Conservation (phyloP, 371 early-diverging fungal genomes). For the Coemansia sp. region DNA sequence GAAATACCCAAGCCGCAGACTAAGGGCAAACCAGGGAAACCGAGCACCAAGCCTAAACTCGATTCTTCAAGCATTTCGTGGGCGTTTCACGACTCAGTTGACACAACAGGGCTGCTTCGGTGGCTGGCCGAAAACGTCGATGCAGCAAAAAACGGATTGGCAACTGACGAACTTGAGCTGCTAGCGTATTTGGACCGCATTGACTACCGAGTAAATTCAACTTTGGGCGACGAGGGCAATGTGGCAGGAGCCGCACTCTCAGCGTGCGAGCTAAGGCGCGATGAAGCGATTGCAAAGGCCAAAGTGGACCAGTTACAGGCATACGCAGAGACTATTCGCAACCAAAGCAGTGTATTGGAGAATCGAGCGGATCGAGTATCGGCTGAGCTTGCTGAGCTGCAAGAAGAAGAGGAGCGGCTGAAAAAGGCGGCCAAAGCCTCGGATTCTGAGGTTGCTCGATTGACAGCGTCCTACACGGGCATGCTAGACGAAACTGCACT, state of each 20-base stretch:
- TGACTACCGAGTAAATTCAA: conserved; percentile 1
- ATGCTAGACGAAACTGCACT: conserved; percentile 25
- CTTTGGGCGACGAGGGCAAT: not conserved
- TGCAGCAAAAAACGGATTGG: conserved; percentile 27
- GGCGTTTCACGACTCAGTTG: conserved; percentile 41
- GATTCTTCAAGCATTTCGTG: conserved; percentile 41
- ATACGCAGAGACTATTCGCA: conserved; percentile 7
- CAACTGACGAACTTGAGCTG: conserved; percentile 29
- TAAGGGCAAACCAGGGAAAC: not conserved
- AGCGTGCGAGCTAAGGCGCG: conserved; percentile 20
- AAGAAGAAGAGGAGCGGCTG: conserved; percentile 30
- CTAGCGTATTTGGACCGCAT: conserved; percentile 29
- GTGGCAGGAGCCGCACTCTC: not conserved
- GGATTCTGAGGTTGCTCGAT: conserved; percentile 29
- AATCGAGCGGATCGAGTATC: conserved; percentile 25
- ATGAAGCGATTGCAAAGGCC: not conserved
- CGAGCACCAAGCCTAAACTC: not conserved
- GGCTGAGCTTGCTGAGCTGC: conserved; percentile 19
- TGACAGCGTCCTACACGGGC: conserved; percentile 18
- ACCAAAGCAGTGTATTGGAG: conserved; percentile 16
- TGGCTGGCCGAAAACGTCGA: conserved; percentile 33
- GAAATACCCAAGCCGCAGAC: not conserved
- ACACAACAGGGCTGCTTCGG: conserved; percentile 29
- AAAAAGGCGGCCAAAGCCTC: conserved; percentile 9
- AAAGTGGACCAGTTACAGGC: conserved; percentile 6